Evolutionary conservation across 208 protist species (phyloP).

Genomic region (Acanthamoeba triangularis): DNA sequence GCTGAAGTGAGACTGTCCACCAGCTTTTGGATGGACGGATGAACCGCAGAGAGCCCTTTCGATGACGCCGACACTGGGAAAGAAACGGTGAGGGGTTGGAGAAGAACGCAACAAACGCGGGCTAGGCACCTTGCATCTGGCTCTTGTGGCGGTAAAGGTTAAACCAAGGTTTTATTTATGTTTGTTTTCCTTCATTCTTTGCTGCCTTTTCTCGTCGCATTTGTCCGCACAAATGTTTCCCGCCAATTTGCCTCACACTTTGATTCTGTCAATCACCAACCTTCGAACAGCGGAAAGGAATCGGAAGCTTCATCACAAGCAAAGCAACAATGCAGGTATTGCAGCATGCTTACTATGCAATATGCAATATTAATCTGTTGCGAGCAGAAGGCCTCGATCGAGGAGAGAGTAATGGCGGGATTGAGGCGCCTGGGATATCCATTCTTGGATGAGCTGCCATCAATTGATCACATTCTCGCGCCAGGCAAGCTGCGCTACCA

Average conservation of each 20-base stretch:
- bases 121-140: neutral
- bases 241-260: neutral
- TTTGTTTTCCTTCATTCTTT: neutral
- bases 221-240: neutral
- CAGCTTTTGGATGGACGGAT: conserved; percentile 50
- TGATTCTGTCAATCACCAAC: too few relatives aligned
- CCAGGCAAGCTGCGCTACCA: conserved; percentile 63
- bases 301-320: neutral
- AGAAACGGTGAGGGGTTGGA: too few relatives aligned
- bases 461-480: neutral
- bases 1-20: conserved; percentile 1
- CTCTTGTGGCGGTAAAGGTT: neutral
- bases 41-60: conserved; percentile 22
- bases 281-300: too few relatives aligned
- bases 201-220: neutral
- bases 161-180: too few relatives aligned
- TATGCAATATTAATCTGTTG: neutral
- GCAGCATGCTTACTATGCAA: neutral
- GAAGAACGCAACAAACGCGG: neutral
- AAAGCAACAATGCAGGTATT: neutral
- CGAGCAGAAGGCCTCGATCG: neutral
- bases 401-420: neutral
- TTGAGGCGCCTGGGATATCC: conserved; percentile 14
- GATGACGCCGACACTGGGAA: conserved; percentile 1
- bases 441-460: neutral